Evolutionary conservation across 139 green algal genomes (phyloP).

Genomic region (Tetraselmis striata): DNA sequence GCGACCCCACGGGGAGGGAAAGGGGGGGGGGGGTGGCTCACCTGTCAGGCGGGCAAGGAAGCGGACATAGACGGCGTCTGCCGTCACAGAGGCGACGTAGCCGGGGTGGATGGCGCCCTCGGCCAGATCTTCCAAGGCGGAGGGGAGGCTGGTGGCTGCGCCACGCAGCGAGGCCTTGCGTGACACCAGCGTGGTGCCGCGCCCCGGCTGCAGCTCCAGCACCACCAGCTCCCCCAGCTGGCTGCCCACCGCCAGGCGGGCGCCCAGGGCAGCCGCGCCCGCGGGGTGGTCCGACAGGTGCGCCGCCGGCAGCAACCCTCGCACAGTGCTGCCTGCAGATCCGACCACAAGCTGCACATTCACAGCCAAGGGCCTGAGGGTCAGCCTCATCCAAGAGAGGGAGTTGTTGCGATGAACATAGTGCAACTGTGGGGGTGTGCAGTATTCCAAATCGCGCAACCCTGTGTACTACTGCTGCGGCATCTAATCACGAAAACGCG

Average conservation of each 20-base stretch:
- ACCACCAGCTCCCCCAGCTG: constrained; percentile 30
- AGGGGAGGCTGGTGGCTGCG: constrained; percentile 32
- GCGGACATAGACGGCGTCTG: constrained; percentile 74
- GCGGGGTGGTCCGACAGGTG: constrained; percentile 76
- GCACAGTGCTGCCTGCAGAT: constrained; percentile 5
- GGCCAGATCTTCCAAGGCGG: constrained; percentile 29
- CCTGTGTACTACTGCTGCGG: background rate
- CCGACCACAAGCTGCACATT: constrained; percentile 15
- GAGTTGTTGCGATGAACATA: no score
- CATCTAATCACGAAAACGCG: no score
- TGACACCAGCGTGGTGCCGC: constrained; percentile 21
- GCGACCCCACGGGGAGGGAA: no score
- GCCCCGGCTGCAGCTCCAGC: constrained; percentile 10
- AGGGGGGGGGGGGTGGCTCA: background rate
- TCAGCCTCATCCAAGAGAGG: background rate
- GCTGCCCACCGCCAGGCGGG: constrained; percentile 29
- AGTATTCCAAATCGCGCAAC: background rate
- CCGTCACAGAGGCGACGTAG: constrained; percentile 70
- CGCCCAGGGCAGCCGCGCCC: constrained; percentile 37
- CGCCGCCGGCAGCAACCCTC: constrained; percentile 40
- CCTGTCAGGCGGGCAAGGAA: constrained; percentile 76
- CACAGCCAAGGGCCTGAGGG: background rate
- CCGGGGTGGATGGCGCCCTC: constrained; percentile 52
- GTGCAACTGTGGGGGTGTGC: no score
- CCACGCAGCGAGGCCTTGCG: constrained; percentile 64